Percentiles rank a stretch among this genome's conserved stretches.
Conservation (phyloP, 495 filamentous ascomycete genomes). For the Pseudomonodictys pantanalensis region DNA sequence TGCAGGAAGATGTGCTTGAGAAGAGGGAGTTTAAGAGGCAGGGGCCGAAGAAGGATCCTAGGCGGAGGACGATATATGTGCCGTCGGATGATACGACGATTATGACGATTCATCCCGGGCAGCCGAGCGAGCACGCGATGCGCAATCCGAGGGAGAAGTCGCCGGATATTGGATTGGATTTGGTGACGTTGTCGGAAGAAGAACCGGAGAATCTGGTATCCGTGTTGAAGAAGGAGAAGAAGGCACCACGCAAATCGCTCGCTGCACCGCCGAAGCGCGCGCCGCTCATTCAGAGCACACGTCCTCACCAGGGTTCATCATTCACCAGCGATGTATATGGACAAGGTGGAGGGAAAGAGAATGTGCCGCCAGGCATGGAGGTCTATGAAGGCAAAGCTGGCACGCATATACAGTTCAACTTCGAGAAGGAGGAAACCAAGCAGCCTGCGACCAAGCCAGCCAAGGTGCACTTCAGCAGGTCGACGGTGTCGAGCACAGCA, state of each 20-base stretch:
- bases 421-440: constrained; percentile 8
- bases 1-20: constrained; percentile 23
- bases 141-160: constrained; percentile 18
- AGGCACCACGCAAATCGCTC: constrained; percentile 36
- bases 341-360: constrained; percentile 44
- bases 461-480: constrained; percentile 25
- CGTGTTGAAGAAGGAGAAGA: constrained; percentile 29
- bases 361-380: constrained; percentile 39
- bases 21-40: constrained; percentile 19
- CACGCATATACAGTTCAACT: constrained; percentile 12
- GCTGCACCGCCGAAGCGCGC: constrained; percentile 40
- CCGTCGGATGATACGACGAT: constrained; percentile 47
- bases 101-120: constrained; percentile 45
- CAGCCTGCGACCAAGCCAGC: constrained; percentile 20
- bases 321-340: constrained; percentile 36
- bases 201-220: constrained; percentile 27
- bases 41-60: constrained; percentile 39
- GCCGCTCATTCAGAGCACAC: constrained; percentile 34
- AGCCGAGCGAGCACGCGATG: constrained; percentile 19
- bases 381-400: constrained; percentile 4
- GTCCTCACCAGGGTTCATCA: constrained; percentile 20
- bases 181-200: constrained; percentile 36
- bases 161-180: constrained; percentile 32
- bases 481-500: constrained; percentile 5
- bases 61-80: constrained; percentile 45